A percentile compares a stretch with the other conserved stretches of the same genome.
These are phyloP conservation scores for Ophiostoma triangulosporum DNA, from an alignment of 2,329 filamentous ascomycete genomes.

Conservation along the genomic window DNA sequence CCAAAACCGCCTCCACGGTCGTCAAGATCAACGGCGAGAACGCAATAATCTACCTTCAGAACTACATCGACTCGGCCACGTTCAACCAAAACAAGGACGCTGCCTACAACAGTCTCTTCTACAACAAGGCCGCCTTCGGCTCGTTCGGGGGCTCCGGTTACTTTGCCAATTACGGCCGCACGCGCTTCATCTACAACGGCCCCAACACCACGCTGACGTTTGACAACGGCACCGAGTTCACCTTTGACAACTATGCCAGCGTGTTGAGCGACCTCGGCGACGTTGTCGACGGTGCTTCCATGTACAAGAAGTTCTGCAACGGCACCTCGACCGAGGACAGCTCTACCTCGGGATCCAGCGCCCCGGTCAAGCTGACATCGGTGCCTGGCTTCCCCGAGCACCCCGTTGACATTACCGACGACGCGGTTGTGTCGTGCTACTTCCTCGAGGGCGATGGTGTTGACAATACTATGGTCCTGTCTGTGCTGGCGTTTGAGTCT, in stretches of 20 bases:
- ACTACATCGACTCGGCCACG: constrained; percentile 26
- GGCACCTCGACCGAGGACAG: background rate
- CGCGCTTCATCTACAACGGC: constrained; percentile 20
- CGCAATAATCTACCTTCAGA: constrained; percentile 25
- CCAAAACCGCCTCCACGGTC: constrained; percentile 14
- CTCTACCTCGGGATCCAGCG: background rate
- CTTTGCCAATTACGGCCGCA: constrained; percentile 22
- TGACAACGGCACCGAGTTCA: constrained; percentile 22
- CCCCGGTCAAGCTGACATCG: background rate
- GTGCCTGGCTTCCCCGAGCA: constrained; percentile 17
- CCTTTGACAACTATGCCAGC: constrained; percentile 20
- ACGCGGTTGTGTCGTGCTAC: constrained; percentile 22
- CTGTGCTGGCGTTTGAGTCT: constrained; percentile 17
- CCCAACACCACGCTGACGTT: constrained; percentile 24
- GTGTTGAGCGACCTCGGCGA: constrained; percentile 19
- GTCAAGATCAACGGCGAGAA: constrained; percentile 19
- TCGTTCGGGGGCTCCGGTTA: constrained; percentile 15
- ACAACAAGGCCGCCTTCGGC: constrained; percentile 15
- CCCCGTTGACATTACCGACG: constrained; percentile 19
- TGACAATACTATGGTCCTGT: constrained; percentile 22
- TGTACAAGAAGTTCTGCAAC: constrained; percentile 23
- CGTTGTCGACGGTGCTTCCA: constrained; percentile 21
- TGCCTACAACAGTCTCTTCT: constrained; percentile 28
- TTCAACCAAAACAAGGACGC: constrained; percentile 20
- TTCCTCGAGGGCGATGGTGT: constrained; percentile 20